Base-by-base conservation (phyloP, 352 stramenopile genomes). In the Phytopythium boreale region DNA sequence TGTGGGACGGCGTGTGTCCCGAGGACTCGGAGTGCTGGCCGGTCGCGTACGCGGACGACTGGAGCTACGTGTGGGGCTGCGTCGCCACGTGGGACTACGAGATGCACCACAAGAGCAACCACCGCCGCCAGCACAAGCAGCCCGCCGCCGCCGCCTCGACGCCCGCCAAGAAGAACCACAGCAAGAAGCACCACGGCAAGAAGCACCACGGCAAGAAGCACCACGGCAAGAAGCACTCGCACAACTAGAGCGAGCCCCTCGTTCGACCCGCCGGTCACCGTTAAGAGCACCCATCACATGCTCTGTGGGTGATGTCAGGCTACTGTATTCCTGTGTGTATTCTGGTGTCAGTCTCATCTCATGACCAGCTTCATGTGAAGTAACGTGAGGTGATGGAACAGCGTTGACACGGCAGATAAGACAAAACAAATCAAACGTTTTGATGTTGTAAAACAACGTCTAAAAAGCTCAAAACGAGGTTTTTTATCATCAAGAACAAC, bases 181-280 rank as follows among this genome's bases (percentile, higher is more conserved):
- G 47, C 47, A 55, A 55, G 47, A 55, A 55, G 47, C 47, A 55
- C 47, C 22, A 55, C 47, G 4, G 26, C 47, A 55, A 55, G 47
- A 55, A 55, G 47, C 47, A n/a, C n/a, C n/a, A n/a, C n/a, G n/a
- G n/a, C n/a, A n/a, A n/a, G n/a, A n/a, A n/a, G n/a, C n/a, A n/a
- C 47, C 22, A 34, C 47, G 12, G n/a, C 43, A 50, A 50, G 43
- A 50, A 50, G 19, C 43, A 50, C 43, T 10, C 22, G n/a, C 47
- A 55, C 47, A 55, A 55, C 22, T 34, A 55, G 47, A 22, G 47
- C 47, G 22, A n/a, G 24, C 29, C 47, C 0, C 22, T 11, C 9
- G 47, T 6, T n/a, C 22, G 26, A 20, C 24, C 11, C 9, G 7
- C 31, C 46, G 46, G n/a, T 52, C 20, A n/a, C 2, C 12, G 7